Percentiles rank a stretch among this genome's conserved stretches.
phyloP scores from a whole-genome alignment of 108 stramenopile genomes.

The Pseudonitzschia multiseries region DNA sequence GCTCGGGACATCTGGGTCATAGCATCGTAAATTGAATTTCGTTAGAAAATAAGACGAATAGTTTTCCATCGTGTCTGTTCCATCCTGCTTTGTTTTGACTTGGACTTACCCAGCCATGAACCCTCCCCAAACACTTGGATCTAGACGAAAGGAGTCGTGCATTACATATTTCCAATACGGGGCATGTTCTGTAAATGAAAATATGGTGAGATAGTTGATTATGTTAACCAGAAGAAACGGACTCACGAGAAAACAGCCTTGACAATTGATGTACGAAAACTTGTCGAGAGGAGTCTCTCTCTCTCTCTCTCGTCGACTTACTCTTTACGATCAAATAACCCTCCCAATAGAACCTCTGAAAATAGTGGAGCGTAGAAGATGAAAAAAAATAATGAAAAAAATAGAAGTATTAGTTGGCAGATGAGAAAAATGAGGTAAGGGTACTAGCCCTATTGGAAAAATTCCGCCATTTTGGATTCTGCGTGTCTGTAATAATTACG shows the following conservation, averaged over 20 bases:
- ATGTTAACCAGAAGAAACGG: not conserved
- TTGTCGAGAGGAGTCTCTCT: not conserved
- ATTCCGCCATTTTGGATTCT: not conserved
- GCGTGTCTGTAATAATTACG: not conserved
- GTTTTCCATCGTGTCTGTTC: not conserved
- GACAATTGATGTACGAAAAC: not conserved
- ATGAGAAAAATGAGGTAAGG: not conserved
- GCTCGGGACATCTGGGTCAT: slow-evolving; percentile 67
- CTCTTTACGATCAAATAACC: slow-evolving; percentile 86
- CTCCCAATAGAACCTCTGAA: slow-evolving; percentile 89
- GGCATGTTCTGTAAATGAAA: slow-evolving; percentile 32
- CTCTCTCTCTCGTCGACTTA: too few relatives aligned
- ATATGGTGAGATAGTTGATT: not conserved
- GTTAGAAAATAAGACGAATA: not conserved
- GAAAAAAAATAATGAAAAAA: too few relatives aligned
- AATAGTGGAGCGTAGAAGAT: not conserved
- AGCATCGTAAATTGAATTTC: not conserved
- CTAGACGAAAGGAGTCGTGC: slow-evolving; percentile 93
- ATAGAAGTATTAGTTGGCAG: not conserved
- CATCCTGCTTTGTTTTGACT: not conserved
- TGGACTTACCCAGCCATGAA: slow-evolving; percentile 78
- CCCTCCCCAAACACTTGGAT: slow-evolving; percentile 86
- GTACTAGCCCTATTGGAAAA: not conserved
- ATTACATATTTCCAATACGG: slow-evolving; percentile 94
- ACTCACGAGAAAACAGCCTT: not conserved